Conservation (phyloP, 352 stramenopile genomes). For the Poterioochromonas sp. region DNA sequence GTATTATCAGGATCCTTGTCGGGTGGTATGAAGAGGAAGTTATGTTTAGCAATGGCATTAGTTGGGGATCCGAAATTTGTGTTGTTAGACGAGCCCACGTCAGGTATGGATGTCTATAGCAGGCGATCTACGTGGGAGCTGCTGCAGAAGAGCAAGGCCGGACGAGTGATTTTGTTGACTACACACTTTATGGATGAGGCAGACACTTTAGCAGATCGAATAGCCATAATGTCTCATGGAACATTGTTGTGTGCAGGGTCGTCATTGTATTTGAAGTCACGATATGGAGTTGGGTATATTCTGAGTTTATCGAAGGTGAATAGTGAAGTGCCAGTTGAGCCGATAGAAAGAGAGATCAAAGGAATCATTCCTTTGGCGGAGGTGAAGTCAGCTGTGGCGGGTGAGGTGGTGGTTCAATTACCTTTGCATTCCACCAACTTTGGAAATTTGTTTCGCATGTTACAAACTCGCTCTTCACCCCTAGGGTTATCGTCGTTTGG, state of each 20-base stretch:
- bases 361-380: neutral
- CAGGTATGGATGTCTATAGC: conserved; percentile 87
- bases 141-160: conserved; percentile 56
- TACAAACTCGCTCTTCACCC: conserved; percentile 41
- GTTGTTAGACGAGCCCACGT: conserved; percentile 79
- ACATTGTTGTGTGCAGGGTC: conserved; percentile 67
- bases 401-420: conserved; percentile 66
- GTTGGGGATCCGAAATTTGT: conserved; percentile 78
- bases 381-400: neutral
- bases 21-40: conserved; percentile 85
- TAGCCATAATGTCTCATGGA: conserved; percentile 84
- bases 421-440: conserved; percentile 52
- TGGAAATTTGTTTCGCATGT: conserved; percentile 54
- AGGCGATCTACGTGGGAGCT: conserved; percentile 87
- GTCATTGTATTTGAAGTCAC: conserved; percentile 82
- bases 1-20: conserved; percentile 55
- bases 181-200: conserved; percentile 86
- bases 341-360: neutral
- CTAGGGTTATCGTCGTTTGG: conserved; percentile 61
- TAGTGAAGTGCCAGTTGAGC: neutral
- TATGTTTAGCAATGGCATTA: conserved; percentile 85
- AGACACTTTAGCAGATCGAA: conserved; percentile 63
- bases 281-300: conserved; percentile 79
- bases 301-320: conserved; percentile 36
- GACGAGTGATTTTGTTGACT: conserved; percentile 76